phyloP scores from a whole-genome alignment of 345 rosid genomes.

The Dipteronia dyeriana region DNA sequence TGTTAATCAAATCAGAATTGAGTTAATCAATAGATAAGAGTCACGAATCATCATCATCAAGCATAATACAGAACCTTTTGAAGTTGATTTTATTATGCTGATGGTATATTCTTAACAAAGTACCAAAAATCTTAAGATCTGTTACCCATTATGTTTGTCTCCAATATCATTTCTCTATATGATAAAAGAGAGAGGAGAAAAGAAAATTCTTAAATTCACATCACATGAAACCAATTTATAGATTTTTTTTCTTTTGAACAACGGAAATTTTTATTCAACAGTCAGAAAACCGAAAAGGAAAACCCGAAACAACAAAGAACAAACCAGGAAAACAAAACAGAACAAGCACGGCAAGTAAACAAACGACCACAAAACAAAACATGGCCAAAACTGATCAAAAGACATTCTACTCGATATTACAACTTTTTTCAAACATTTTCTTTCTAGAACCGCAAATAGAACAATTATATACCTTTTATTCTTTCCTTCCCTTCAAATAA shows the following conservation, averaged over 20 bases:
- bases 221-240: neutral
- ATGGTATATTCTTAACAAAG: neutral
- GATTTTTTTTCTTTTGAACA: too few relatives aligned
- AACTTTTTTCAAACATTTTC: neutral
- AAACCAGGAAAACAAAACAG: too few relatives aligned
- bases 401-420: too few relatives aligned
- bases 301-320: too few relatives aligned
- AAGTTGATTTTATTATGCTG: neutral
- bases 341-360: too few relatives aligned
- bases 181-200: neutral
- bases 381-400: too few relatives aligned
- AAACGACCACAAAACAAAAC: too few relatives aligned
- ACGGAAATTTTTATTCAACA: too few relatives aligned
- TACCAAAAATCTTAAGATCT: neutral
- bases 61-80: neutral
- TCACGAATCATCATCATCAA: neutral
- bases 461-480: neutral
- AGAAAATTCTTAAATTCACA: slow-evolving; percentile 3
- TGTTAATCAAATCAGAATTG: neutral
- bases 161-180: neutral
- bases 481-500: neutral
- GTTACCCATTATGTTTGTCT: neutral
- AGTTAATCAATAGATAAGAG: neutral
- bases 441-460: neutral
- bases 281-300: too few relatives aligned